Evolutionary conservation across 352 stramenopile genomes (phyloP).

Genomic region (Plasmopara viticola): DNA sequence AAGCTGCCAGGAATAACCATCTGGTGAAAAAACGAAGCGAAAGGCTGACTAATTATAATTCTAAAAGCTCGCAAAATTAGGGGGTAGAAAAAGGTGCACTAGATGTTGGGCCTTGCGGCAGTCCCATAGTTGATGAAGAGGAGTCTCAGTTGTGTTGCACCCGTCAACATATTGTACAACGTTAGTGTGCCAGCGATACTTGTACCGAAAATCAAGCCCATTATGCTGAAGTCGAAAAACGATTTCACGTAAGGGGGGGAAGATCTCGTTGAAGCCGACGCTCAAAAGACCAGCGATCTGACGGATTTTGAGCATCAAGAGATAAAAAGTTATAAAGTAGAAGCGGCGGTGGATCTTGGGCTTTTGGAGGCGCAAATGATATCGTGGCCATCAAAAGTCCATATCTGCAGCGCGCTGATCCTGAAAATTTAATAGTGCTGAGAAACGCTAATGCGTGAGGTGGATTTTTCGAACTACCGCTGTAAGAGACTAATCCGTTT

Average conservation of each 20-base stretch:
- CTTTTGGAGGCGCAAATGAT: not conserved
- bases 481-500: not conserved
- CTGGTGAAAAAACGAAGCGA: not conserved
- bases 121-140: not conserved
- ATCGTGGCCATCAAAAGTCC: not conserved
- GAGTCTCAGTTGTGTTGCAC: not conserved
- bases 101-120: not conserved
- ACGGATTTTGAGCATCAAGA: no score
- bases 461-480: not conserved
- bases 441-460: not conserved
- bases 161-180: conserved; percentile 1
- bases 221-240: no score
- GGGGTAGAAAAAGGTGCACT: not conserved
- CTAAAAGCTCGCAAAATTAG: conserved; percentile 1
- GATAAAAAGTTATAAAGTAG: no score
- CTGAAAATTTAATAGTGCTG: not conserved
- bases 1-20: not conserved
- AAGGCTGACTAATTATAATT: not conserved
- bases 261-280: no score
- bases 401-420: not conserved
- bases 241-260: no score
- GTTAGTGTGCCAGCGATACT: no score
- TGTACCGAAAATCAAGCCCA: no score
- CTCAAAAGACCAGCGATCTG: no score
- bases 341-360: no score